Evolutionary conservation across 2,329 filamentous ascomycete genomes (phyloP).

Genomic region (Xenosphaeropsis pyriputrescens): DNA sequence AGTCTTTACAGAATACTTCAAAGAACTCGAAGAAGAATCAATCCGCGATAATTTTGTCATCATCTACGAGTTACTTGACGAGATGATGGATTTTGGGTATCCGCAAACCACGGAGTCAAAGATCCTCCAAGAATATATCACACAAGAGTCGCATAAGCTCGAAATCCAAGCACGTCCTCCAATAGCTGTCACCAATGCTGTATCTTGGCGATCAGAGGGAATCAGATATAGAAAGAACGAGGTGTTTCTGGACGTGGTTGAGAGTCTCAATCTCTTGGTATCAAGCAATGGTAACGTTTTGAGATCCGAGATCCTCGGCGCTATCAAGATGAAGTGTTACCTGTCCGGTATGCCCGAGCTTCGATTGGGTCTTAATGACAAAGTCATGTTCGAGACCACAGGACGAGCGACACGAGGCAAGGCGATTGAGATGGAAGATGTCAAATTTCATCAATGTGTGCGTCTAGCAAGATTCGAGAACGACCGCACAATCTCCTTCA

Average conservation of each 20-base stretch:
- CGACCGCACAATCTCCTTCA: conserved; percentile 94
- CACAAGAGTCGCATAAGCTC: conserved; percentile 96
- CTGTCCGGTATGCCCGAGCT: conserved; percentile 96
- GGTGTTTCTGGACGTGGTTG: conserved; percentile 94
- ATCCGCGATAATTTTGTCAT: conserved; percentile 99
- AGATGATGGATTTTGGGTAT: conserved; percentile 99
- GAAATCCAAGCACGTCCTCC: conserved; percentile 92
- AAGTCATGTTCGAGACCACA: conserved; percentile 98
- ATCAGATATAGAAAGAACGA: conserved; percentile 99
- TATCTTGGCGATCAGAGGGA: conserved; percentile 94
- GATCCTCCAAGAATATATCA: conserved; percentile 98
- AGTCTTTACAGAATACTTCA: conserved; percentile 99
- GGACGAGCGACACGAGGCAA: conserved; percentile 88
- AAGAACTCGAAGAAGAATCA: conserved; percentile 94
- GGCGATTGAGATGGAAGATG: conserved; percentile 98
- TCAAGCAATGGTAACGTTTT: conserved; percentile 90
- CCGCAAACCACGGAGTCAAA: conserved; percentile 97
- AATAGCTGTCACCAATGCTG: conserved; percentile 95
- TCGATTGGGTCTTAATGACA: conserved; percentile 89
- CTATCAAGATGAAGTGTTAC: conserved; percentile 99
- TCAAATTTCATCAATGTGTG: conserved; percentile 99
- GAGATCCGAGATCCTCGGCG: conserved; percentile 88
- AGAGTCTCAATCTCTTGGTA: conserved; percentile 90
- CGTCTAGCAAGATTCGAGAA: conserved; percentile 94
- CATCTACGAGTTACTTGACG: conserved; percentile 95